Conservation (phyloP, 106 monocot species). For the Narthecium ossifragum region DNA sequence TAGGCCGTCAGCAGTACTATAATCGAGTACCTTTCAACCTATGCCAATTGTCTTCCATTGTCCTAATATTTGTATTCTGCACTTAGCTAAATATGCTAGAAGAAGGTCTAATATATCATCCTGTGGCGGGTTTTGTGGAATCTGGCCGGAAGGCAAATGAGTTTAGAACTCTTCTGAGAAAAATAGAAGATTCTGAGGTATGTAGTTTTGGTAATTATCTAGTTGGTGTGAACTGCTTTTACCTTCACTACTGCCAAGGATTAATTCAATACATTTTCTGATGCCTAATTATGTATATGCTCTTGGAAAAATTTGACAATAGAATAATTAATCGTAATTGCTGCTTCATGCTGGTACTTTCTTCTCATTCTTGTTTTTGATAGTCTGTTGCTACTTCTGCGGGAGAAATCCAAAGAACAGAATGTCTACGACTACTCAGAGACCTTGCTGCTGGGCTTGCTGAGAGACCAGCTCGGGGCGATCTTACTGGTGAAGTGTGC, state of each 20-base stretch:
- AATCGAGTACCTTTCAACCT: not conserved
- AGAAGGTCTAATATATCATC: conserved; percentile 90
- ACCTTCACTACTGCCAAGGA: no score
- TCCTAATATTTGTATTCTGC: not conserved
- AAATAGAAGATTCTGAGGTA: conserved; percentile 97
- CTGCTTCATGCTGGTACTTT: no score
- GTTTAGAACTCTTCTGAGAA: conserved; percentile 59
- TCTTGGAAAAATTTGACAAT: no score
- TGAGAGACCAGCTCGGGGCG: conserved; percentile 93
- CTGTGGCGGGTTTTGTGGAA: conserved; percentile 83
- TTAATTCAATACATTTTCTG: no score
- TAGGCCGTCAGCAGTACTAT: conserved; percentile 4
- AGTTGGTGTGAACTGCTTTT: no score
- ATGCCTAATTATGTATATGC: no score
- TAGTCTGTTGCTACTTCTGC: conserved; percentile 69
- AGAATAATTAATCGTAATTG: no score
- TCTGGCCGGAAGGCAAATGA: conserved; percentile 81
- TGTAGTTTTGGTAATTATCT: not conserved
- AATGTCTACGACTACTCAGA: conserved; percentile 69
- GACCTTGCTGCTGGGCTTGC: conserved; percentile 67
- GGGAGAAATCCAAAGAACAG: conserved; percentile 77
- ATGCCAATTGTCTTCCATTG: not conserved
- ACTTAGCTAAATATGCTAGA: conserved; percentile 84
- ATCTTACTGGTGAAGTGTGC: conserved; percentile 87
- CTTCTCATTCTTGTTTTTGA: conserved; percentile 17